Percentiles rank a stretch among this genome's conserved stretches.
Evolutionary conservation across 2,329 filamentous ascomycete genomes (phyloP).

Genomic region (Neophaeococcomyces mojaviensis): DNA sequence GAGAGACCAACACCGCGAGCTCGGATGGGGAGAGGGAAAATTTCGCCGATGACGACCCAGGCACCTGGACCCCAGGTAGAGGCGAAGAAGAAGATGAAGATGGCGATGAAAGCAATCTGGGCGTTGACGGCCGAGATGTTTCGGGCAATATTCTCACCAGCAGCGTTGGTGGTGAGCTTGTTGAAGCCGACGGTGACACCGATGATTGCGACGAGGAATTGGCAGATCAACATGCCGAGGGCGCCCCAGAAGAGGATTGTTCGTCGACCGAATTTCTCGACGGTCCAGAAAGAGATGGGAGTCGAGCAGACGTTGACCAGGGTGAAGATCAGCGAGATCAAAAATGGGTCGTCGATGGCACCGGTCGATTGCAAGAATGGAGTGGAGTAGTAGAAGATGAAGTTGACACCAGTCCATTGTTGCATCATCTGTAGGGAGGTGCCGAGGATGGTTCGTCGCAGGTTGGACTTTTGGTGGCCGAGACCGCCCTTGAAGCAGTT

Average conservation of each 20-base stretch:
- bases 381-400: conserved; percentile 79
- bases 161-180: conserved; percentile 38
- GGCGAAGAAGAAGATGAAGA: conserved; percentile 92
- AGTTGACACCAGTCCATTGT: conserved; percentile 80
- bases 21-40: conserved; percentile 83
- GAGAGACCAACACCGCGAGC: conserved; percentile 80
- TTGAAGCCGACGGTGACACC: conserved; percentile 35
- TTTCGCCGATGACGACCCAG: conserved; percentile 73
- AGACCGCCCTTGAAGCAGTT: conserved; percentile 54
- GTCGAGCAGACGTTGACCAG: conserved; percentile 83
- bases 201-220: conserved; percentile 69
- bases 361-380: conserved; percentile 73
- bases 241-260: conserved; percentile 72
- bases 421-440: conserved; percentile 74
- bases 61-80: conserved; percentile 75
- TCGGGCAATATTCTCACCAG: conserved; percentile 55
- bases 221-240: conserved; percentile 73
- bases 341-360: conserved; percentile 68
- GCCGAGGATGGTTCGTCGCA: conserved; percentile 63
- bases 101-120: conserved; percentile 80
- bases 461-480: conserved; percentile 43
- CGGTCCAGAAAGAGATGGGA: conserved; percentile 77
- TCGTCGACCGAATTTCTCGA: conserved; percentile 76
- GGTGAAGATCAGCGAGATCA: conserved; percentile 78
- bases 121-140: conserved; percentile 43